Percentiles rank a stretch among this genome's conserved stretches.
Evolutionary conservation across 2,329 filamentous ascomycete species (phyloP).

Genomic region (Phaeophleospora eucalypticola): DNA sequence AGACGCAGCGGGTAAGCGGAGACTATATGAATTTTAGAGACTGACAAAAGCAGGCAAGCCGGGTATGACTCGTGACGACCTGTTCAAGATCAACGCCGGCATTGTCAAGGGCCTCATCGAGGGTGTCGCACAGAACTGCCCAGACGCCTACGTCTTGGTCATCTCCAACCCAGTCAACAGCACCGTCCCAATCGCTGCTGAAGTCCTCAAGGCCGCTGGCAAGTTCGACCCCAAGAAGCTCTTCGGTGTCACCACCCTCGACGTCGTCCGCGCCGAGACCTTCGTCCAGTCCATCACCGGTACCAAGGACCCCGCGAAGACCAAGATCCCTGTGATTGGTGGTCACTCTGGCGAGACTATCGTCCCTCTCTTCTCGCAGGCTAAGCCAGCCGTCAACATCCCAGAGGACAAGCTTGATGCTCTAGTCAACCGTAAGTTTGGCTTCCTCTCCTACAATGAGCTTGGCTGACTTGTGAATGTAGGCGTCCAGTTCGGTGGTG

Average conservation of each 20-base stretch:
- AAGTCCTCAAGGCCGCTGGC: conserved; percentile 88
- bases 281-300: conserved; percentile 85
- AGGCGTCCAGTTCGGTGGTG: conserved; percentile 93
- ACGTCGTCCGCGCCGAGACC: conserved; percentile 96
- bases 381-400: conserved; percentile 72
- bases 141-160: conserved; percentile 91
- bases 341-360: conserved; percentile 98
- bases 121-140: conserved; percentile 78
- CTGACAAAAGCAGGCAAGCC: conserved; percentile 70
- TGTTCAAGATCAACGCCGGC: conserved; percentile 99
- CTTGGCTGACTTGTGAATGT: conserved; percentile 13
- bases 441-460: neutral
- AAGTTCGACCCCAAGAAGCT: conserved; percentile 95
- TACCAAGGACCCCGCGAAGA: conserved; percentile 74
- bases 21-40: conserved; percentile 5
- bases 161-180: conserved; percentile 99
- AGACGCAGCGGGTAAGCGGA: conserved; percentile 20
- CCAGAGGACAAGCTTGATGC: conserved; percentile 86
- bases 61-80: conserved; percentile 98
- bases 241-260: conserved; percentile 97
- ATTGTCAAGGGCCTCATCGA: conserved; percentile 94
- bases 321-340: conserved; percentile 86
- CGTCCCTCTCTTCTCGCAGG: conserved; percentile 93
- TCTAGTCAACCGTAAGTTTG: conserved; percentile 72
- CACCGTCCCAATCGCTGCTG: conserved; percentile 93